Conservation (phyloP, 2,329 filamentous ascomycete species). For the Neofusicoccum parvum region DNA sequence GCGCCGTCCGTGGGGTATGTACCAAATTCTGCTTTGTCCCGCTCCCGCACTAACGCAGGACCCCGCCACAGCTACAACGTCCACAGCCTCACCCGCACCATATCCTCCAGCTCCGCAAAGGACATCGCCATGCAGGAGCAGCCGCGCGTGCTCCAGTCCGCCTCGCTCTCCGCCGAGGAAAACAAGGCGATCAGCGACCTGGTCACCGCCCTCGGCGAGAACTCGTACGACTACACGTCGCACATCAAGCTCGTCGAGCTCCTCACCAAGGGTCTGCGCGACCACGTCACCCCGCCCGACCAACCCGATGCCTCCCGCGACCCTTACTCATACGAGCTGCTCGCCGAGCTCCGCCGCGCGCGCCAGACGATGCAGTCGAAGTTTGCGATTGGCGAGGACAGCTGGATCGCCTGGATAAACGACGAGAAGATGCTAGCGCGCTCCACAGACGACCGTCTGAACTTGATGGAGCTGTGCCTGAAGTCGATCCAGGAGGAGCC, state of each 20-base stretch:
- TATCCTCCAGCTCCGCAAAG: constrained; percentile 47
- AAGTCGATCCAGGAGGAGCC: constrained; percentile 71
- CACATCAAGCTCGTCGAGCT: constrained; percentile 52
- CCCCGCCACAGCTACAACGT: constrained; percentile 25
- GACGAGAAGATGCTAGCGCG: constrained; percentile 66
- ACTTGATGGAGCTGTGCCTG: constrained; percentile 72
- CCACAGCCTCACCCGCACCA: constrained; percentile 39
- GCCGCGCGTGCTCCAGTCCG: constrained; percentile 47
- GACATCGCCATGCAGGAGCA: constrained; percentile 52
- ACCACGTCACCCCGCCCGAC: constrained; percentile 38
- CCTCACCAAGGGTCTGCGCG: constrained; percentile 51
- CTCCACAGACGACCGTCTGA: constrained; percentile 68
- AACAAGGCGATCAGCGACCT: constrained; percentile 48
- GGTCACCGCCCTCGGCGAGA: constrained; percentile 46
- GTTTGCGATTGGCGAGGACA: constrained; percentile 73
- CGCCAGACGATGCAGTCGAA: constrained; percentile 63
- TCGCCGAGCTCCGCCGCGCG: constrained; percentile 50
- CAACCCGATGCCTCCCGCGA: constrained; percentile 28
- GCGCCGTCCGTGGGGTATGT: constrained; percentile 42
- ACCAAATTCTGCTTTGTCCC: background rate
- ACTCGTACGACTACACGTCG: constrained; percentile 53
- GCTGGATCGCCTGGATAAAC: constrained; percentile 76
- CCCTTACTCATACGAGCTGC: constrained; percentile 47
- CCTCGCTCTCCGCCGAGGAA: constrained; percentile 46
- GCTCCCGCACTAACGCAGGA: background rate